These are phyloP conservation scores for Cercospora zeae-maydis DNA, from an alignment of 2,329 filamentous ascomycete species.

Conservation along the genomic window DNA sequence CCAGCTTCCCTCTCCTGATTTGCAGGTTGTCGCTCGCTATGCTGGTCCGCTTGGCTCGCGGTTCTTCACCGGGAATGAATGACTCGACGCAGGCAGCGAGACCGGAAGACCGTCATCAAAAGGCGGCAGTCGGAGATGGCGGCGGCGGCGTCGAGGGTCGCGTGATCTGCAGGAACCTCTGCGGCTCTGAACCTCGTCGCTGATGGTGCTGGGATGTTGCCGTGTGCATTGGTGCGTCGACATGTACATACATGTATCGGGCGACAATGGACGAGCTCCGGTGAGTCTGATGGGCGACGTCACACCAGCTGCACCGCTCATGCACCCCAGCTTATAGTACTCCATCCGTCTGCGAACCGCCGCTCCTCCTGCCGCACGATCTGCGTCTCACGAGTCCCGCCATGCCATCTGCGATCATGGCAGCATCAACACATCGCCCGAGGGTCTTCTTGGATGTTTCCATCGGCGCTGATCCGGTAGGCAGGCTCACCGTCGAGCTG, in stretches of 20 bases:
- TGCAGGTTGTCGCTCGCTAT: no score
- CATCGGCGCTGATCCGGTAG: constrained; percentile 41
- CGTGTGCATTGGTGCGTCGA: no score
- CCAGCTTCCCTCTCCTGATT: no score
- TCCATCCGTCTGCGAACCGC: background rate
- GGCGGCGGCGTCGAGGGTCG: background rate
- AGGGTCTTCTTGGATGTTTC: constrained; percentile 44
- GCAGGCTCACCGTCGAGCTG: constrained; percentile 45
- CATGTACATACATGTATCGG: no score
- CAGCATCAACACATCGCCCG: constrained; percentile 29
- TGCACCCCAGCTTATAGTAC: constrained; percentile 1
- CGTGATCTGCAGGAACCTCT: background rate
- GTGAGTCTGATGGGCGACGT: background rate
- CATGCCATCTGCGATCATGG: constrained; percentile 18
- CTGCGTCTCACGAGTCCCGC: background rate
- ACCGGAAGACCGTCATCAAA: background rate
- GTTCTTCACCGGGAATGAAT: no score
- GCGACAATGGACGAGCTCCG: background rate
- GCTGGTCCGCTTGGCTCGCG: no score
- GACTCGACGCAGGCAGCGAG: no score
- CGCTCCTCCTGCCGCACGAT: constrained; percentile 1
- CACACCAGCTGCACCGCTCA: background rate
- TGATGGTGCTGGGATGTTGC: background rate
- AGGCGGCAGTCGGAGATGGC: background rate
- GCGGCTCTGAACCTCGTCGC: background rate